phyloP scores from a whole-genome alignment of 257 asterid species.

The Fraxinus pennsylvanica region DNA sequence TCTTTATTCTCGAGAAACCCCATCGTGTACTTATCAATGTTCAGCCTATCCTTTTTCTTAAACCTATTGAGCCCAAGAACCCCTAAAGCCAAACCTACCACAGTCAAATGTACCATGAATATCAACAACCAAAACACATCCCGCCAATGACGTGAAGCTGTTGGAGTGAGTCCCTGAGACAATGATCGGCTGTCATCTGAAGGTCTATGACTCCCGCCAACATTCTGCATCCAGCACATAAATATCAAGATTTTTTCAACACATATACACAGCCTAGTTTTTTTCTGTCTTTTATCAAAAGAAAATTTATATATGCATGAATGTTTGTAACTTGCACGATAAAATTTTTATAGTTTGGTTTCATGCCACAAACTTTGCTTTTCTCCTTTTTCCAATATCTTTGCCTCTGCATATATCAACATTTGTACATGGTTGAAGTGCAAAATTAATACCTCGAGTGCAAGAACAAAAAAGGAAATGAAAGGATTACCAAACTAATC shows the following conservation, averaged over 20 bases:
- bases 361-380: neutral
- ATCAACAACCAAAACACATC: conserved; percentile 89
- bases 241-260: neutral
- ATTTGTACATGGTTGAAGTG: neutral
- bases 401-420: neutral
- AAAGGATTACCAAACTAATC: neutral
- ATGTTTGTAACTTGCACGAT: neutral
- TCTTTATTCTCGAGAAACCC: conserved; percentile 74
- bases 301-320: neutral
- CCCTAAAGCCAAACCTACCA: conserved; percentile 73
- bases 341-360: neutral
- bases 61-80: conserved; percentile 89
- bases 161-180: conserved; percentile 47
- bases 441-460: neutral
- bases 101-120: conserved; percentile 68
- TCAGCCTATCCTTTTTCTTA: conserved; percentile 77
- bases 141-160: conserved; percentile 72
- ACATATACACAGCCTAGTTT: neutral
- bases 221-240: conserved; percentile 54
- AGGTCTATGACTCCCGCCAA: conserved; percentile 37
- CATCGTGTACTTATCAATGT: conserved; percentile 77
- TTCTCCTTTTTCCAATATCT: neutral
- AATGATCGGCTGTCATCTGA: conserved; percentile 34
- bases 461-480: neutral
- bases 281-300: neutral